Percentiles rank a stretch among this genome's conserved stretches.
These are phyloP conservation scores for Cladosporium sp. DNA, from an alignment of 2,329 filamentous ascomycete species.

Conservation along the genomic window DNA sequence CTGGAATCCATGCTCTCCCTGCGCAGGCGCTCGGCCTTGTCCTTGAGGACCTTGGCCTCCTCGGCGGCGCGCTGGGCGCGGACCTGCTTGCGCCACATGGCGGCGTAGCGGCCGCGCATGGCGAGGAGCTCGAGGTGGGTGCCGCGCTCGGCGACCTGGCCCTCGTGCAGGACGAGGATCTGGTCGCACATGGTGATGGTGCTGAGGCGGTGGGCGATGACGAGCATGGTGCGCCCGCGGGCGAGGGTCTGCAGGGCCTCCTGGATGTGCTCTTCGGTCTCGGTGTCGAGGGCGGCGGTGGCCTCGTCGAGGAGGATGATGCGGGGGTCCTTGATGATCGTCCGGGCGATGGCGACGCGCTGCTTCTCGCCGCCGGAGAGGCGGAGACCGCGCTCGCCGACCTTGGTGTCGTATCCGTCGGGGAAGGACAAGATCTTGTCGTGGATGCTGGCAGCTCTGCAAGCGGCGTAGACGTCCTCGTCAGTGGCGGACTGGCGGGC, in stretches of 20 bases:
- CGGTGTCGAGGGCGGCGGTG: conserved; percentile 82
- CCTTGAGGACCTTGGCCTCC: conserved; percentile 43
- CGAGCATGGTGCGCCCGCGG: conserved; percentile 81
- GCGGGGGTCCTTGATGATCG: conserved; percentile 83
- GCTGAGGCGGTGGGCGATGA: conserved; percentile 71
- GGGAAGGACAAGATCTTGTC: conserved; percentile 87
- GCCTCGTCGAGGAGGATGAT: conserved; percentile 93
- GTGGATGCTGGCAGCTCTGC: conserved; percentile 81
- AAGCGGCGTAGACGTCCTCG: conserved; percentile 75
- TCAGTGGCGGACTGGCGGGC: conserved; percentile 75
- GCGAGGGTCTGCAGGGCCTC: conserved; percentile 75
- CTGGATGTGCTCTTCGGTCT: conserved; percentile 91
- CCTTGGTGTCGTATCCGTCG: conserved; percentile 81
- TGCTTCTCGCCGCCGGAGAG: conserved; percentile 91
- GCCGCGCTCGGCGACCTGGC: conserved; percentile 46
- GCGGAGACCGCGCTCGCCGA: conserved; percentile 81
- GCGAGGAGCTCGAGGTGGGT: conserved; percentile 47
- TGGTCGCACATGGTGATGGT: conserved; percentile 52
- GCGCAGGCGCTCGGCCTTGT: conserved; percentile 44
- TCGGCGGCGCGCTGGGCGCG: conserved; percentile 45
- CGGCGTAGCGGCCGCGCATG: conserved; percentile 40
- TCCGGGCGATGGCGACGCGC: conserved; percentile 85
- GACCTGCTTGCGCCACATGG: conserved; percentile 50
- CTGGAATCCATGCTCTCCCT: conserved; percentile 43
- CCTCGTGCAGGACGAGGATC: conserved; percentile 50